These are phyloP conservation scores for Colletotrichum caudatum DNA, from an alignment of 2,329 filamentous ascomycete genomes.

Conservation along the genomic window DNA sequence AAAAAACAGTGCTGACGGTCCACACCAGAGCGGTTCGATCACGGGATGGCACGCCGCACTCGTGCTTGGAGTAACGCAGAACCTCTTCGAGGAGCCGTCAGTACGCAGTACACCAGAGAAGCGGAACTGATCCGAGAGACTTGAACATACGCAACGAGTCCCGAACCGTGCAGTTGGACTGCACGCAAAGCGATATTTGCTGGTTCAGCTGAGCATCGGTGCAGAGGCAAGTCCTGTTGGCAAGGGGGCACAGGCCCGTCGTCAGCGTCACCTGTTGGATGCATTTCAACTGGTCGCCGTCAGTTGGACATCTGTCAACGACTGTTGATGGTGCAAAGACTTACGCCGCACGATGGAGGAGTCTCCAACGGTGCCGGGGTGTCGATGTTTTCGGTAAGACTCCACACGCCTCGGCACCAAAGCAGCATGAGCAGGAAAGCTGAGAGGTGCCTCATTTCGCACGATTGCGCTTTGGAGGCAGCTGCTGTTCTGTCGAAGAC, in stretches of 20 bases:
- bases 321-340: background rate
- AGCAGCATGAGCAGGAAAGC: constrained; percentile 22
- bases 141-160: constrained; percentile 35
- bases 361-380: constrained; percentile 21
- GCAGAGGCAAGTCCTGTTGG: constrained; percentile 44
- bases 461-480: background rate
- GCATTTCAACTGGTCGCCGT: constrained; percentile 41
- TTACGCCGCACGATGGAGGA: constrained; percentile 43
- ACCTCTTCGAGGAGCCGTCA: constrained; percentile 12
- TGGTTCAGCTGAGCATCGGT: constrained; percentile 43
- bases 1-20: constrained; percentile 47
- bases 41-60: constrained; percentile 45
- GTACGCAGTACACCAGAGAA: background rate
- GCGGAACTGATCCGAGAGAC: background rate
- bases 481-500: background rate
- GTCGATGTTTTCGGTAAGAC: constrained; percentile 19
- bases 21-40: constrained; percentile 47
- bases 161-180: constrained; percentile 41
- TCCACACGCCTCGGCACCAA: constrained; percentile 29
- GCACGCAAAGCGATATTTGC: constrained; percentile 42
- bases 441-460: constrained; percentile 31
- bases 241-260: constrained; percentile 34
- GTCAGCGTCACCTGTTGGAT: constrained; percentile 37
- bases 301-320: constrained; percentile 10
- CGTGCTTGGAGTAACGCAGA: constrained; percentile 45